These are phyloP conservation scores for Diplotaxis tenuifolia DNA, from an alignment of 345 rosid genomes.

Conservation along the genomic window DNA sequence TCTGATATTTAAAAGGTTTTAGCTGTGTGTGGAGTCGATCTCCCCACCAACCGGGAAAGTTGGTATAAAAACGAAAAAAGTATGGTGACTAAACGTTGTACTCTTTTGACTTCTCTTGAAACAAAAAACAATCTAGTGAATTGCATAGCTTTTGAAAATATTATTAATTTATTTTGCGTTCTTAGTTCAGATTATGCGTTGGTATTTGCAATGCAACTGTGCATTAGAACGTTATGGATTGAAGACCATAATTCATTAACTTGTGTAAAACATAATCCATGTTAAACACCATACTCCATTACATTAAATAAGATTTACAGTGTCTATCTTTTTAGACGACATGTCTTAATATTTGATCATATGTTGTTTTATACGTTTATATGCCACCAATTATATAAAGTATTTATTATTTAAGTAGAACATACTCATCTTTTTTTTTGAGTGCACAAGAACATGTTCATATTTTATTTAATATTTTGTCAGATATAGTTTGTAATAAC, in stretches of 20 bases:
- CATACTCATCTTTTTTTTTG: not conserved
- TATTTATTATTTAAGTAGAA: not conserved
- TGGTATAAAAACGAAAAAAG: not conserved
- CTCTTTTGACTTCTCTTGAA: conserved; percentile 31
- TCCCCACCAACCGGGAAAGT: conserved; percentile 18
- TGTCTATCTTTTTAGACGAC: not conserved
- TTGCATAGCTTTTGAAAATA: not conserved
- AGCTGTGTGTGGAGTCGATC: conserved; percentile 21
- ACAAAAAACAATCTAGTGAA: not conserved
- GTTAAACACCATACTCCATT: not conserved
- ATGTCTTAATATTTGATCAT: not conserved
- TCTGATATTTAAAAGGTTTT: not conserved
- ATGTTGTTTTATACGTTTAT: not conserved
- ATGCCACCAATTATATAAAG: not conserved
- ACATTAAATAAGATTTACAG: not conserved
- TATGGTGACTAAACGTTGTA: not conserved
- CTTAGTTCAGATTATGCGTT: not conserved
- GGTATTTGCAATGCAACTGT: not conserved
- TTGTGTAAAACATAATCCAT: too few relatives aligned
- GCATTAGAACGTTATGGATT: not conserved
- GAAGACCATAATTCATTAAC: not conserved
- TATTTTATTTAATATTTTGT: not conserved
- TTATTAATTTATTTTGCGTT: not conserved
- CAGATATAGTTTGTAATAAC: not conserved
- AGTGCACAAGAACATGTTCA: not conserved